These are phyloP conservation scores for Chytridium lagenaria DNA, from an alignment of 371 early-diverging fungal species.

Conservation along the genomic window DNA sequence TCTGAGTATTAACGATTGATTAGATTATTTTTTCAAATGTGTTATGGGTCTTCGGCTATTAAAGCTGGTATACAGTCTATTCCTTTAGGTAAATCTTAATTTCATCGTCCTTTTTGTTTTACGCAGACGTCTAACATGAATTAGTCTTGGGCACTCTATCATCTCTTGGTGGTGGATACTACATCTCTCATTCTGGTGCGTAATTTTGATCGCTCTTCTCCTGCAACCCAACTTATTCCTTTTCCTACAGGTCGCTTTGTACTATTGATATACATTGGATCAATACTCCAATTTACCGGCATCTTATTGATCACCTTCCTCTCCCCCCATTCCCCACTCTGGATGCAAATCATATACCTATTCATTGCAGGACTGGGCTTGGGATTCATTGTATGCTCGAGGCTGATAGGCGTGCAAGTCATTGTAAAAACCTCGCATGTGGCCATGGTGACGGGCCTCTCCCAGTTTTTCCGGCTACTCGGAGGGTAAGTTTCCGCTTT, in stretches of 20 bases:
- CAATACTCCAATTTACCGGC: slow-evolving; percentile 51
- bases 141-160: not conserved
- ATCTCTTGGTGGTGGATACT: slow-evolving; percentile 50
- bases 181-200: slow-evolving; percentile 50
- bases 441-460: slow-evolving; percentile 67
- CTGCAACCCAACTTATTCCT: slow-evolving; percentile 18
- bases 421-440: slow-evolving; percentile 51
- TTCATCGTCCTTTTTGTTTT: too few species aligned
- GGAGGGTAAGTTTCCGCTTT: slow-evolving; percentile 68
- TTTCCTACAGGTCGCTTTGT: slow-evolving; percentile 56
- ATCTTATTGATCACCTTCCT: slow-evolving; percentile 59
- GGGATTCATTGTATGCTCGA: slow-evolving; percentile 47
- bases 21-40: slow-evolving; percentile 22
- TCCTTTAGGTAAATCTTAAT: slow-evolving; percentile 10
- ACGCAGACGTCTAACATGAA: too few species aligned
- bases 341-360: slow-evolving; percentile 52
- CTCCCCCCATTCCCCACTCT: slow-evolving; percentile 46
- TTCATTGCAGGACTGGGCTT: slow-evolving; percentile 62
- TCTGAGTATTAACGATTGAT: too few species aligned
- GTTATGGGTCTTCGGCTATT: slow-evolving; percentile 9
- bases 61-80: slow-evolving; percentile 7
- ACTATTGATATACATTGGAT: slow-evolving; percentile 50
- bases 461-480: slow-evolving; percentile 66
- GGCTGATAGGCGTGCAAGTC: slow-evolving; percentile 59
- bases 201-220: not conserved